Conservation (phyloP, 176 grass and related monocot species). For the Zoysia japonica region DNA sequence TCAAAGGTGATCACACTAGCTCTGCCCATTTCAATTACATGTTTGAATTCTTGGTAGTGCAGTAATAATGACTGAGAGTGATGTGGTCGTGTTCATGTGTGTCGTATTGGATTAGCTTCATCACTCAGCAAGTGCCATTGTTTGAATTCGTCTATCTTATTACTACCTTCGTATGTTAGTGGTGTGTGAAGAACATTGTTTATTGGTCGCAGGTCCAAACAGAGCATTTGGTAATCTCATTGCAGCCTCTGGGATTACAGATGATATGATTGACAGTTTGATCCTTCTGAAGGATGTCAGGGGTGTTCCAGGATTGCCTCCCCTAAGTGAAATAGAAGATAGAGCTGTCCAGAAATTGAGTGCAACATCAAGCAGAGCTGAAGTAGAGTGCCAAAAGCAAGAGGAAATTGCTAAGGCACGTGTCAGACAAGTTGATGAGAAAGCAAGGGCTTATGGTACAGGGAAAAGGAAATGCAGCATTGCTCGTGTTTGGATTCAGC, state of each 20-base stretch:
- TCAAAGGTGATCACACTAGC: constrained; percentile 62
- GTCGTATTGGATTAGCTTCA: not conserved
- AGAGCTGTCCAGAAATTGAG: constrained; percentile 67
- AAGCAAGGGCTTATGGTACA: constrained; percentile 95
- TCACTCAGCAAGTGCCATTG: not conserved
- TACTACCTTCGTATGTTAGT: constrained; percentile 3
- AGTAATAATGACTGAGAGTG: constrained; percentile 4
- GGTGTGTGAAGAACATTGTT: not conserved
- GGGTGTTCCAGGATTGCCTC: constrained; percentile 63
- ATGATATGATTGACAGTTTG: constrained; percentile 91
- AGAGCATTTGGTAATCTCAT: constrained; percentile 87
- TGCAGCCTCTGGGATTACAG: constrained; percentile 69
- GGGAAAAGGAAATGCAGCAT: constrained; percentile 94
- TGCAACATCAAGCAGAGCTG: constrained; percentile 69
- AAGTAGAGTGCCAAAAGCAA: constrained; percentile 69
- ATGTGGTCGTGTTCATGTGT: not conserved
- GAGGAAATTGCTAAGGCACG: constrained; percentile 76
- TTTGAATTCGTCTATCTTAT: not conserved
- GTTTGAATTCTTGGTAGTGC: constrained; percentile 18
- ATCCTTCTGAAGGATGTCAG: constrained; percentile 90
- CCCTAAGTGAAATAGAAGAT: constrained; percentile 84
- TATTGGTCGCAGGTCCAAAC: constrained; percentile 66
- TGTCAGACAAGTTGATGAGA: constrained; percentile 82
- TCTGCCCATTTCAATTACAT: constrained; percentile 5
- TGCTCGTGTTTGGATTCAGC: constrained; percentile 84